These are phyloP conservation scores for Fusarium bactridioides DNA, from an alignment of 2,329 filamentous ascomycete species.

Conservation along the genomic window DNA sequence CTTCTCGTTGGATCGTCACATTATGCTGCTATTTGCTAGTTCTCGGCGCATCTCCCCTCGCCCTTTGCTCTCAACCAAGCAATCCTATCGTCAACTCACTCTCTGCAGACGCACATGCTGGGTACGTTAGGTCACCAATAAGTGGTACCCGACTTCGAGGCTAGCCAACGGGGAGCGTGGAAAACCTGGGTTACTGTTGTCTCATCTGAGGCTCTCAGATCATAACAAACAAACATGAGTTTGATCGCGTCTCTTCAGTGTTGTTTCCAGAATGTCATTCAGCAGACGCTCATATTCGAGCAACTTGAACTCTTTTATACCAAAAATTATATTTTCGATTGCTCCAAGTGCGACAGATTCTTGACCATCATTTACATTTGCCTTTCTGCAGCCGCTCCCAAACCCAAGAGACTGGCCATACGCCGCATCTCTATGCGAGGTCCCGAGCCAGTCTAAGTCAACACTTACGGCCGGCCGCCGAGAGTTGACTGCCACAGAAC, in stretches of 20 bases:
- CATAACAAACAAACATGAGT: conserved; percentile 38
- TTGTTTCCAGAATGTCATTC: conserved; percentile 13
- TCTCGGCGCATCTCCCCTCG: conserved; percentile 10
- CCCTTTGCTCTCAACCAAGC: conserved; percentile 28
- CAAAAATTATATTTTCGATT: conserved; percentile 1
- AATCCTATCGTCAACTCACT: conserved; percentile 22
- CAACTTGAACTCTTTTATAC: conserved; percentile 12
- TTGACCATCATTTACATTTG: conserved; percentile 11
- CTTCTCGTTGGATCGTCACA: conserved; percentile 29
- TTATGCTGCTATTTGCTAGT: conserved; percentile 18
- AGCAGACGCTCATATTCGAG: background rate
- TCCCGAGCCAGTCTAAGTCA: conserved; percentile 31
- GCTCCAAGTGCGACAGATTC: conserved; percentile 16
- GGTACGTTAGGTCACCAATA: conserved; percentile 17
- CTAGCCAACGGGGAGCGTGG: conserved; percentile 19
- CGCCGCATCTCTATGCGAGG: conserved; percentile 36
- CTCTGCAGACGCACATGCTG: conserved; percentile 27
- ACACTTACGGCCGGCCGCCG: conserved; percentile 29
- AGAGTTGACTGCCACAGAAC: conserved; percentile 29
- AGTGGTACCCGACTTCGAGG: conserved; percentile 22
- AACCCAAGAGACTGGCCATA: conserved; percentile 26
- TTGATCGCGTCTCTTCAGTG: conserved; percentile 28
- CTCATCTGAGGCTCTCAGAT: conserved; percentile 33
- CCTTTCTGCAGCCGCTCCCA: conserved; percentile 24
- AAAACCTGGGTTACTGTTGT: conserved; percentile 26